Conservation (phyloP, 2,329 filamentous ascomycete species). For the Esteya vermicola region DNA sequence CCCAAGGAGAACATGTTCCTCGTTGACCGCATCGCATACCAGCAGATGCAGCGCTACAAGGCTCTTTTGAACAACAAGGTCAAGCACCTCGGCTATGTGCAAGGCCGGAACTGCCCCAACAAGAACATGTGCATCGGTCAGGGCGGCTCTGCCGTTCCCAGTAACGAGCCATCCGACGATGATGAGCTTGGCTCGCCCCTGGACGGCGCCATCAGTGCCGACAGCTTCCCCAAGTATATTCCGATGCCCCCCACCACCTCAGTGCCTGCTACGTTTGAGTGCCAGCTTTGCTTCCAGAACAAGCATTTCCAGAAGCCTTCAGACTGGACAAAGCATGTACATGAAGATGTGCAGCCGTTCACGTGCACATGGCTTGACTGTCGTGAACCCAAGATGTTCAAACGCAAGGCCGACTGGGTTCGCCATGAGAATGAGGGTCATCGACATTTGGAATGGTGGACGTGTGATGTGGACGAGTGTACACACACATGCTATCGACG, state of each 20-base stretch:
- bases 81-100: slow-evolving; percentile 51
- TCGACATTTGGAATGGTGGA: slow-evolving; percentile 83
- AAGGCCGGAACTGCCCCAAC: slow-evolving; percentile 40
- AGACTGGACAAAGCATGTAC: slow-evolving; percentile 93
- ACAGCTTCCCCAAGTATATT: slow-evolving; percentile 68
- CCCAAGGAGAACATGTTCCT: slow-evolving; percentile 42
- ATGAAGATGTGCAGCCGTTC: slow-evolving; percentile 86
- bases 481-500: slow-evolving; percentile 71
- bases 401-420: slow-evolving; percentile 92
- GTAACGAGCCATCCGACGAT: slow-evolving; percentile 46
- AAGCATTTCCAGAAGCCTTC: slow-evolving; percentile 85
- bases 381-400: slow-evolving; percentile 78
- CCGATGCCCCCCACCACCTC: slow-evolving; percentile 64
- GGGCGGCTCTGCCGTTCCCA: slow-evolving; percentile 51
- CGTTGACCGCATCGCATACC: slow-evolving; percentile 67
- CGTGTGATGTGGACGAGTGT: slow-evolving; percentile 69
- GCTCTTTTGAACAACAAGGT: slow-evolving; percentile 55
- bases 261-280: slow-evolving; percentile 81
- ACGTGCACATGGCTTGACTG: slow-evolving; percentile 82
- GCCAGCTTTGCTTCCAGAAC: slow-evolving; percentile 68
- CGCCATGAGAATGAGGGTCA: slow-evolving; percentile 88
- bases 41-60: slow-evolving; percentile 70
- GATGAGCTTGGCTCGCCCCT: slow-evolving; percentile 41
- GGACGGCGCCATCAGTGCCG: slow-evolving; percentile 55
- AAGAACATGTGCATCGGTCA: slow-evolving; percentile 48